Evolutionary conservation across 177 flowering plant species (phyloP).

Genomic region (Vitis hybrid): DNA sequence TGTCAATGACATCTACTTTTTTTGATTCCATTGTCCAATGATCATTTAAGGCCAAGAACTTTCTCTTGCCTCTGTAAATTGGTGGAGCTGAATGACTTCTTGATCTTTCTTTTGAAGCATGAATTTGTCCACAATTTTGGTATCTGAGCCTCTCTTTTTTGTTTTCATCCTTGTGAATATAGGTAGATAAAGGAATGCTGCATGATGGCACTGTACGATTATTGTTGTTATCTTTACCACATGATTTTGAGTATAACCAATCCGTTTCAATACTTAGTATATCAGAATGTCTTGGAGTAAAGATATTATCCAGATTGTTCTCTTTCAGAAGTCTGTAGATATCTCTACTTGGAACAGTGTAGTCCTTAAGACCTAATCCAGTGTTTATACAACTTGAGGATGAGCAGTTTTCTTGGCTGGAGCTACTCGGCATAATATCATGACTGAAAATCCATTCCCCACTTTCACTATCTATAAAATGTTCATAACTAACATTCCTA

Average conservation of each 20-base stretch:
- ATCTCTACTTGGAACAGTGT: conserved; percentile 16
- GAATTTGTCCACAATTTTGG: conserved; percentile 11
- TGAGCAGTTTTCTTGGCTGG: conserved; percentile 17
- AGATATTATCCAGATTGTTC: conserved; percentile 5
- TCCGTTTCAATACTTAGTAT: conserved; percentile 22
- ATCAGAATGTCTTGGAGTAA: conserved; percentile 13
- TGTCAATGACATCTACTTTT: conserved; percentile 11
- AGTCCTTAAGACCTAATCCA: conserved; percentile 16
- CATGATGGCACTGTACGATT: conserved; percentile 5
- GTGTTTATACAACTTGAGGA: conserved; percentile 16
- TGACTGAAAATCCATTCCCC: conserved; percentile 15
- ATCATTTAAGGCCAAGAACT: conserved; percentile 32
- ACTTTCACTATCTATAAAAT: conserved; percentile 26
- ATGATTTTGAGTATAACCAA: conserved; percentile 19
- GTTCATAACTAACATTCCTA: conserved; percentile 9
- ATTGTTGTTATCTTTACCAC: conserved; percentile 2
- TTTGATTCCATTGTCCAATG: conserved; percentile 11
- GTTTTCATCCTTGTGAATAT: conserved; percentile 11
- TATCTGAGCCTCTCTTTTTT: conserved; percentile 10
- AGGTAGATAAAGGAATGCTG: conserved; percentile 11
- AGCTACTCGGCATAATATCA: conserved; percentile 19
- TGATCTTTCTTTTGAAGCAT: conserved; percentile 22
- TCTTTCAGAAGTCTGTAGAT: conserved; percentile 7
- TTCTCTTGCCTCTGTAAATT: conserved; percentile 51
- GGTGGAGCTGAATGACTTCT: conserved; percentile 96